Percentiles rank a stretch among this genome's conserved stretches.
Evolutionary conservation across 2,329 filamentous ascomycete species (phyloP).

Genomic region (Pleomassaria siparia): DNA sequence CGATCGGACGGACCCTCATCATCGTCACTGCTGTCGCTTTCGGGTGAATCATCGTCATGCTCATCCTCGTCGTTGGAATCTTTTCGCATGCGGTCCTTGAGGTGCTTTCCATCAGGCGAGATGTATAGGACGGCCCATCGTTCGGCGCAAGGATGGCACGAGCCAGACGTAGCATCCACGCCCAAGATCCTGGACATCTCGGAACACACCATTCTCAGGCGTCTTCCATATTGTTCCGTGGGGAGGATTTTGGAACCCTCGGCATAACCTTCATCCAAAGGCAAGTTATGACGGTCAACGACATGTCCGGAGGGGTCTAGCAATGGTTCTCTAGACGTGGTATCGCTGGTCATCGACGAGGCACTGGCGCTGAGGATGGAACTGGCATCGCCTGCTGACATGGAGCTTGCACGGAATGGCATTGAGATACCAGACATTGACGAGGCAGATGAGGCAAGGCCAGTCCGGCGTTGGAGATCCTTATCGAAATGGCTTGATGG

Average conservation of each 20-base stretch:
- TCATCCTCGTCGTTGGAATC: conserved; percentile 65
- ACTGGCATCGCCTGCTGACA: conserved; percentile 60
- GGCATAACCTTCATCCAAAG: conserved; percentile 25
- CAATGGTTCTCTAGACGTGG: conserved; percentile 65
- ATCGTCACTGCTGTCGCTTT: conserved; percentile 53
- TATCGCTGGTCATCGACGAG: conserved; percentile 72
- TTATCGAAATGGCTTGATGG: conserved; percentile 56
- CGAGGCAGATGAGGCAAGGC: conserved; percentile 51
- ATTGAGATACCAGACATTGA: conserved; percentile 53
- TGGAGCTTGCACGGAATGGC: conserved; percentile 55
- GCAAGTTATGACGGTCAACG: conserved; percentile 19
- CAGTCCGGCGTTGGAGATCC: conserved; percentile 48
- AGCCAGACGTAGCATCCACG: conserved; percentile 63
- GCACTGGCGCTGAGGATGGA: conserved; percentile 73
- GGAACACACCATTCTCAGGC: conserved; percentile 67
- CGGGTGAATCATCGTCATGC: conserved; percentile 61
- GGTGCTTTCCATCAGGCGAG: conserved; percentile 67
- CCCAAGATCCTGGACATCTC: conserved; percentile 71
- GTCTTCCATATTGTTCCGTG: conserved; percentile 47
- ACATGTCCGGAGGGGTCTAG: conserved; percentile 48
- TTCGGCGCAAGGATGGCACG: conserved; percentile 78
- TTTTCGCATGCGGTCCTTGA: conserved; percentile 73
- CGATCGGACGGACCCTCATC: conserved; percentile 47
- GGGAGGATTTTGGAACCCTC: conserved; percentile 55
- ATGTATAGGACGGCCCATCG: conserved; percentile 82